phyloP scores from a whole-genome alignment of 768 basidiomycete genomes.

The Mycena sanguinolenta region DNA sequence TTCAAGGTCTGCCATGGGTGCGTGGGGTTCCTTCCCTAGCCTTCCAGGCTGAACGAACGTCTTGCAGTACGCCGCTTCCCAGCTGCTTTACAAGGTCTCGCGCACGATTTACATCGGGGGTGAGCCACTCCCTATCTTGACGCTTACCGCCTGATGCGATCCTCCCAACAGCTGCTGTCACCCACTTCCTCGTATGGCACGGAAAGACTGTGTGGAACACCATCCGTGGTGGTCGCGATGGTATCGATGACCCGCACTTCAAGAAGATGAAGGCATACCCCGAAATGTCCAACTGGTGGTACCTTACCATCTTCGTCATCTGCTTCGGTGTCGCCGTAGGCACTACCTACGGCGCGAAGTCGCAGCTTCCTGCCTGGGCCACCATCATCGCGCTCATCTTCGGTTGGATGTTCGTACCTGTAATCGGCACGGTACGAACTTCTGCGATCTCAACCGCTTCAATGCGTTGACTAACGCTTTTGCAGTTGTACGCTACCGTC shows the following conservation, averaged over 20 bases:
- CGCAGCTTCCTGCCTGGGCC: constrained; percentile 54
- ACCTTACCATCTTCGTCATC: constrained; percentile 47
- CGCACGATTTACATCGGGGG: constrained; percentile 56
- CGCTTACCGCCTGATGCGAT: too few species aligned
- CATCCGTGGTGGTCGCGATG: constrained; percentile 48
- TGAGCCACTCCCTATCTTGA: too few species aligned
- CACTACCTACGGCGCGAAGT: constrained; percentile 50
- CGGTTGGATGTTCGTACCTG: constrained; percentile 58
- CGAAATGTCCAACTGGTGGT: constrained; percentile 53
- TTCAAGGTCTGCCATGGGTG: constrained; percentile 43
- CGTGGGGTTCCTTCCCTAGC: too few species aligned
- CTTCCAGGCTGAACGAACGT: constrained; percentile 25
- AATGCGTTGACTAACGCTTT: too few species aligned
- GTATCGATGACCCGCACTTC: constrained; percentile 54
- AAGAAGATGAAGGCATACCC: constrained; percentile 50
- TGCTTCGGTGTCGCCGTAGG: constrained; percentile 50
- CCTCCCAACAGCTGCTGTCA: constrained; percentile 61
- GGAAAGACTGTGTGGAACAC: constrained; percentile 53
- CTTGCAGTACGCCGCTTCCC: constrained; percentile 59
- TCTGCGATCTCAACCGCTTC: too few species aligned
- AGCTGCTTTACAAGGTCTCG: constrained; percentile 54
- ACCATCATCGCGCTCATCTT: constrained; percentile 60
- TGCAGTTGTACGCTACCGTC: constrained; percentile 56
- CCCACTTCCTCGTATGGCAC: constrained; percentile 65
- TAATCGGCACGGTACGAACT: constrained; percentile 58